Evolutionary conservation across 495 filamentous ascomycete species (phyloP).

Genomic region (Talaromyces borbonicus): DNA sequence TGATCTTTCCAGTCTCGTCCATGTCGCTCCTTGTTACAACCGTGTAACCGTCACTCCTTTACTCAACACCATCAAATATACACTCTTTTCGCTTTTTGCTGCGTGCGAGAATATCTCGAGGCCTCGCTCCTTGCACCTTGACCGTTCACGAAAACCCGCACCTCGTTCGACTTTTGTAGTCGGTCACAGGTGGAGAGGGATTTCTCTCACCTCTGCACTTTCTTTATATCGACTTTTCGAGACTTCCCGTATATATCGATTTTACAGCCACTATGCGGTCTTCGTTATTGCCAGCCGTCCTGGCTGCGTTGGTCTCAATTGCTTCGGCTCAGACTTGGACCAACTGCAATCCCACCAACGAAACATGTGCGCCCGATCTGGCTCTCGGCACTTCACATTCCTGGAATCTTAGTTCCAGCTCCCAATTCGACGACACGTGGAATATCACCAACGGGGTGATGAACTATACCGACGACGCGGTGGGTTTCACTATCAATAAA

Average conservation of each 20-base stretch:
- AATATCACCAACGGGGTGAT: constrained; percentile 52
- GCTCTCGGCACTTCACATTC: constrained; percentile 55
- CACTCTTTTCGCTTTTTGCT: not conserved
- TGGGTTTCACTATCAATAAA: constrained; percentile 59
- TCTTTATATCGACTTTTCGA: not conserved
- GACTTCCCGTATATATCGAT: not conserved
- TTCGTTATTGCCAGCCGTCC: constrained; percentile 1
- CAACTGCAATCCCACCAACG: constrained; percentile 56
- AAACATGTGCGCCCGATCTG: constrained; percentile 53
- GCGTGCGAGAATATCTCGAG: too few relatives aligned
- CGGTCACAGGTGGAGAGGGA: not conserved
- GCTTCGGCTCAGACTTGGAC: constrained; percentile 53
- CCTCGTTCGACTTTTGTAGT: not conserved
- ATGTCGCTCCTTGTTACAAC: constrained; percentile 3
- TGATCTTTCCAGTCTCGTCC: not conserved
- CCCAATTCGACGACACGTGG: constrained; percentile 44
- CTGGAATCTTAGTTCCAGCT: constrained; percentile 54
- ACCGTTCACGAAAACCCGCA: too few relatives aligned
- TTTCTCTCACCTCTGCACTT: not conserved
- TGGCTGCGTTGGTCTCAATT: constrained; percentile 20
- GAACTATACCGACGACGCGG: constrained; percentile 45
- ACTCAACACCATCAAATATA: not conserved
- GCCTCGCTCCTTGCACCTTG: constrained; percentile 1
- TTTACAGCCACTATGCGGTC: constrained; percentile 3
- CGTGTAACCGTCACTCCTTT: constrained; percentile 1